Percentiles rank a stretch among this genome's conserved stretches.
phyloP scores from a whole-genome alignment of 2,329 filamentous ascomycete genomes.

The Fonsecaea monophora region DNA sequence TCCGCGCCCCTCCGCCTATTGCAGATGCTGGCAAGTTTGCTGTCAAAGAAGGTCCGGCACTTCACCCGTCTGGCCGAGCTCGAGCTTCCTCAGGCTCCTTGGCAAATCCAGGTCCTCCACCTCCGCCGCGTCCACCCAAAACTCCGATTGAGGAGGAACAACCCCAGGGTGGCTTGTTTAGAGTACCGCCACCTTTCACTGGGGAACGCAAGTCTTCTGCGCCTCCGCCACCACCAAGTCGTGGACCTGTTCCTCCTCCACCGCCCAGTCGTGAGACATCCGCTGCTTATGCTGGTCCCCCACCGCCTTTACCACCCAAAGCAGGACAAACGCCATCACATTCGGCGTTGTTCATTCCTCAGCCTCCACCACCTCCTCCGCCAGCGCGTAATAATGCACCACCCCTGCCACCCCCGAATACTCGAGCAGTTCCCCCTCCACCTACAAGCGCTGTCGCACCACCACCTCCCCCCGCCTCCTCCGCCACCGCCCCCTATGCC shows the following conservation, averaged over 20 bases:
- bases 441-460: conserved; percentile 54
- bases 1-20: conserved; percentile 84
- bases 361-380: conserved; percentile 60
- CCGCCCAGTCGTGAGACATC: conserved; percentile 62
- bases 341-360: conserved; percentile 40
- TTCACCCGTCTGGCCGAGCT: conserved; percentile 55
- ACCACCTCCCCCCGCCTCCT: conserved; percentile 51
- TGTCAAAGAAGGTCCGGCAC: conserved; percentile 57
- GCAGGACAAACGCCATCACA: conserved; percentile 30
- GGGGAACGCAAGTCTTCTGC: conserved; percentile 67
- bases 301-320: conserved; percentile 72
- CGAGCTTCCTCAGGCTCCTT: conserved; percentile 58
- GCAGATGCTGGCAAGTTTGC: conserved; percentile 90
- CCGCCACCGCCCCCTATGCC: conserved; percentile 50
- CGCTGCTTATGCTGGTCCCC: conserved; percentile 62
- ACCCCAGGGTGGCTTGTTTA: conserved; percentile 65
- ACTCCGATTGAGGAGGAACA: conserved; percentile 70
- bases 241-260: conserved; percentile 74
- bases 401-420: conserved; percentile 66
- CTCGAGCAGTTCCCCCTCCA: conserved; percentile 49
- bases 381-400: conserved; percentile 52
- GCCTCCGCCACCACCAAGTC: conserved; percentile 76
- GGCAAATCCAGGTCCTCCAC: conserved; percentile 66
- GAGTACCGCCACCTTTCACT: conserved; percentile 79
- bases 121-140: conserved; percentile 73